These are phyloP conservation scores for Fusarium robinianum DNA, from an alignment of 2,329 filamentous ascomycete species.

Conservation along the genomic window DNA sequence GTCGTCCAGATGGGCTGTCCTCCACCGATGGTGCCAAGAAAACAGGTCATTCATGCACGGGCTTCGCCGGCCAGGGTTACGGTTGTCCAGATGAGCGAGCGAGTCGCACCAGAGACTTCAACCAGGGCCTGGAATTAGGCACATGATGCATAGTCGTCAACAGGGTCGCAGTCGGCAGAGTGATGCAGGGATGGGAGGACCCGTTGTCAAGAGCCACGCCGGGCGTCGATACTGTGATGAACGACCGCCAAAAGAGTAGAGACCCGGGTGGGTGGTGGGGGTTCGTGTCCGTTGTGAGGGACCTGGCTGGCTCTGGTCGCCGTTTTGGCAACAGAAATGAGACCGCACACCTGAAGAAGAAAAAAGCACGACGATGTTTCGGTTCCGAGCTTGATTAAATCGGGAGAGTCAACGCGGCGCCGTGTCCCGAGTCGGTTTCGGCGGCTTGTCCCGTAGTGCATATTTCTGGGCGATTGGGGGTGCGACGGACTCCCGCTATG, in stretches of 20 bases:
- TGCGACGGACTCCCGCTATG: too few species aligned
- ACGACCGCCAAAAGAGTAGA: constrained; percentile 1
- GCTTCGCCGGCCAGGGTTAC: constrained; percentile 31
- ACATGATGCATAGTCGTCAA: constrained; percentile 30
- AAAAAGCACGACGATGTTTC: constrained; percentile 1
- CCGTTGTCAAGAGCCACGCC: constrained; percentile 1
- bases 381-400: constrained; percentile 3
- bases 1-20: constrained; percentile 28
- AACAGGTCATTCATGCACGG: constrained; percentile 34
- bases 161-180: constrained; percentile 26
- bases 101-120: constrained; percentile 11
- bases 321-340: constrained; percentile 16
- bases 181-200: constrained; percentile 17
- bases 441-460: too few species aligned
- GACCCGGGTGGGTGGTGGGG: too few species aligned
- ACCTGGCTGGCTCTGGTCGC: constrained; percentile 14
- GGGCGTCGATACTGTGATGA: constrained; percentile 18
- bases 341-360: constrained; percentile 5
- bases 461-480: too few species aligned
- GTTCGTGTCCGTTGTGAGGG: constrained; percentile 8
- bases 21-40: constrained; percentile 20
- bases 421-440: constrained; percentile 8
- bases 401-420: constrained; percentile 9
- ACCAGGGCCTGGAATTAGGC: constrained; percentile 14
- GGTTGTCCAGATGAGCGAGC: constrained; percentile 10